phyloP scores from a whole-genome alignment of 139 green algal species.

The Chlorella sp. region DNA sequence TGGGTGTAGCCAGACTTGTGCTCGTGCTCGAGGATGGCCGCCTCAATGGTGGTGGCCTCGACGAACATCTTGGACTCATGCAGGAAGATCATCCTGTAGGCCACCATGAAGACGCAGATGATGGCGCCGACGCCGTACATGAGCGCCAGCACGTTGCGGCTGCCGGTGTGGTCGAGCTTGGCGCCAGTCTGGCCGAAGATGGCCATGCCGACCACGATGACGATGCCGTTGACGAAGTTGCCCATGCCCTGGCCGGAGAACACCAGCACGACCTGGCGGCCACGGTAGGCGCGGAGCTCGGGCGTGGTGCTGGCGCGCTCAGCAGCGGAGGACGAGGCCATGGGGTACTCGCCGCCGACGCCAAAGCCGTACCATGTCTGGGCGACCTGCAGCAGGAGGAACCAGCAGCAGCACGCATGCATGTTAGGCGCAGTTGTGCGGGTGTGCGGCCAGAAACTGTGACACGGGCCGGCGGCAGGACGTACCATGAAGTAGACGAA shows the following conservation, averaged over 20 bases:
- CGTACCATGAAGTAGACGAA: constrained; percentile 46
- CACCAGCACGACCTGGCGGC: constrained; percentile 48
- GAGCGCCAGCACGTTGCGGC: constrained; percentile 7
- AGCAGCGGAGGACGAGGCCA: constrained; percentile 64
- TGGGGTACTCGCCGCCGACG: constrained; percentile 66
- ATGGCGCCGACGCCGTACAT: constrained; percentile 17
- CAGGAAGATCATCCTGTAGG: constrained; percentile 13
- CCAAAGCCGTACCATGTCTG: constrained; percentile 52
- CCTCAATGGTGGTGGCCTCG: constrained; percentile 1
- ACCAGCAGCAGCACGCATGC: no score
- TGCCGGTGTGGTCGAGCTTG: background rate
- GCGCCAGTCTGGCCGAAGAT: constrained; percentile 23
- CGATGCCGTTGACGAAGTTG: constrained; percentile 39
- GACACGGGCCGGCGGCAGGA: no score
- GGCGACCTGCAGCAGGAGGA: no score
- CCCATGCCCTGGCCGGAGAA: constrained; percentile 55
- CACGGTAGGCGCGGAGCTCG: constrained; percentile 31
- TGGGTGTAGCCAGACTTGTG: background rate
- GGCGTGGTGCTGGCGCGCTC: constrained; percentile 58
- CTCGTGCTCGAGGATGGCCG: background rate
- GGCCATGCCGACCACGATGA: constrained; percentile 34
- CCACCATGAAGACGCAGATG: constrained; percentile 7
- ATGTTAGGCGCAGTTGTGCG: no score
- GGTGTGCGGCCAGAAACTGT: no score
- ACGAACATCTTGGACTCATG: constrained; percentile 14